These are phyloP conservation scores for Penicillium sp. DNA, from an alignment of 2,329 filamentous ascomycete species.

Conservation along the genomic window DNA sequence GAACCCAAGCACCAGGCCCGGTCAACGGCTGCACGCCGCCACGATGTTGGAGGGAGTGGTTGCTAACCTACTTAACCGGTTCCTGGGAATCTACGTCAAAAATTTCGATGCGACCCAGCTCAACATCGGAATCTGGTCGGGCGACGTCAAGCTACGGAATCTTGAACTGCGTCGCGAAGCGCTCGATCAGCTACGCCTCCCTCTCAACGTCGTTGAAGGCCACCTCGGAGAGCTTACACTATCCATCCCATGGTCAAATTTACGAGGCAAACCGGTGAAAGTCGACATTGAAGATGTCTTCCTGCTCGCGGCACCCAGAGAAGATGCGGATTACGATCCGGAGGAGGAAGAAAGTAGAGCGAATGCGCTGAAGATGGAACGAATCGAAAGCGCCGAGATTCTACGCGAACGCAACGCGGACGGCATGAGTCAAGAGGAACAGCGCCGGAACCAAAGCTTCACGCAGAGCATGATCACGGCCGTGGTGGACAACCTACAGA, in stretches of 20 bases:
- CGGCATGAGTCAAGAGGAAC: constrained; percentile 89
- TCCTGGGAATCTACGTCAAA: constrained; percentile 99
- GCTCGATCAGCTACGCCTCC: constrained; percentile 92
- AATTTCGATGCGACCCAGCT: constrained; percentile 98
- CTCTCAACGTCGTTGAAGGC: constrained; percentile 93
- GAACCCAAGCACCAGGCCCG: constrained; percentile 56
- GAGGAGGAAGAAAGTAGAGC: constrained; percentile 84
- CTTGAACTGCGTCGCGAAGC: constrained; percentile 92
- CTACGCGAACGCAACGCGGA: constrained; percentile 90
- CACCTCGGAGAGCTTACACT: constrained; percentile 90
- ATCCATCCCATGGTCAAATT: constrained; percentile 94
- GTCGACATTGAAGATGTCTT: constrained; percentile 97
- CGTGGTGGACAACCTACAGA: constrained; percentile 96
- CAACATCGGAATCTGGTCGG: constrained; percentile 98
- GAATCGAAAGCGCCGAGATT: constrained; percentile 92
- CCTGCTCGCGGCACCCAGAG: constrained; percentile 88
- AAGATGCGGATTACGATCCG: constrained; percentile 88
- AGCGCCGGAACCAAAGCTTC: constrained; percentile 97
- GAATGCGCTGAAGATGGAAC: constrained; percentile 97
- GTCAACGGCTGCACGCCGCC: constrained; percentile 64
- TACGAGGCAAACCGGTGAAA: constrained; percentile 89
- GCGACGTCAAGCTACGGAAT: constrained; percentile 91
- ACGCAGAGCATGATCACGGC: constrained; percentile 92
- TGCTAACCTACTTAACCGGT: constrained; percentile 95
- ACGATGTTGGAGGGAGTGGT: constrained; percentile 96